Conservation (phyloP, 2,329 filamentous ascomycete genomes). For the Fusarium dimerum region DNA sequence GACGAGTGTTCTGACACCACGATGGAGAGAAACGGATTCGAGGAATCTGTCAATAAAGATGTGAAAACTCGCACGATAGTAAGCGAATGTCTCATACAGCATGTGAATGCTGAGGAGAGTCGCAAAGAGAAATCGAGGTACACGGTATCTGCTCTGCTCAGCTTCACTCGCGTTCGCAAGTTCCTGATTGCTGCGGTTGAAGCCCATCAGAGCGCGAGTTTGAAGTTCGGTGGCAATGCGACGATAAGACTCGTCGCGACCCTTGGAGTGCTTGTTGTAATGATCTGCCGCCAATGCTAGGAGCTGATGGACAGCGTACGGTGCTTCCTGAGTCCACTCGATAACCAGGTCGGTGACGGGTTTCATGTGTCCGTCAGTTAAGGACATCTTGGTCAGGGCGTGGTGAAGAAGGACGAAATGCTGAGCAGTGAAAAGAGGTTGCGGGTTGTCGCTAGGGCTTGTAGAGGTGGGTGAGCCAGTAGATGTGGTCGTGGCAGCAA, state of each 20-base stretch:
- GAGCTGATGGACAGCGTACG: conserved; percentile 49
- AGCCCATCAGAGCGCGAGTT: conserved; percentile 43
- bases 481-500: conserved; percentile 8
- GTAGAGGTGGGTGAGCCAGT: conserved; percentile 16
- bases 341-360: conserved; percentile 35
- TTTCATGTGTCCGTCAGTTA: conserved; percentile 22
- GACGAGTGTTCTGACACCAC: conserved; percentile 43
- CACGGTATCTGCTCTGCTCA: conserved; percentile 27
- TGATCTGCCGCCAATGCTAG: conserved; percentile 49
- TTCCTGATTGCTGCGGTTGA: conserved; percentile 35
- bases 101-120: conserved; percentile 46
- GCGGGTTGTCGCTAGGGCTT: conserved; percentile 7
- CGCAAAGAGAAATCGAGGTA: conserved; percentile 48
- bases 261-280: conserved; percentile 23
- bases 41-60: conserved; percentile 42
- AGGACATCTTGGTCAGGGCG: conserved; percentile 29
- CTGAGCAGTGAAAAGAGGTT: conserved; percentile 36
- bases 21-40: conserved; percentile 44
- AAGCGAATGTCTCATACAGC: conserved; percentile 47
- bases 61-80: conserved; percentile 40
- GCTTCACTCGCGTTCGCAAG: conserved; percentile 11
- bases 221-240: conserved; percentile 46
- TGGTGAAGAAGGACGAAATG: conserved; percentile 45
- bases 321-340: conserved; percentile 35
- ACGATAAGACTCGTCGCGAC: conserved; percentile 21